Evolutionary conservation across 345 rosid species (phyloP).

Genomic region (Toxicodendron radicans): DNA sequence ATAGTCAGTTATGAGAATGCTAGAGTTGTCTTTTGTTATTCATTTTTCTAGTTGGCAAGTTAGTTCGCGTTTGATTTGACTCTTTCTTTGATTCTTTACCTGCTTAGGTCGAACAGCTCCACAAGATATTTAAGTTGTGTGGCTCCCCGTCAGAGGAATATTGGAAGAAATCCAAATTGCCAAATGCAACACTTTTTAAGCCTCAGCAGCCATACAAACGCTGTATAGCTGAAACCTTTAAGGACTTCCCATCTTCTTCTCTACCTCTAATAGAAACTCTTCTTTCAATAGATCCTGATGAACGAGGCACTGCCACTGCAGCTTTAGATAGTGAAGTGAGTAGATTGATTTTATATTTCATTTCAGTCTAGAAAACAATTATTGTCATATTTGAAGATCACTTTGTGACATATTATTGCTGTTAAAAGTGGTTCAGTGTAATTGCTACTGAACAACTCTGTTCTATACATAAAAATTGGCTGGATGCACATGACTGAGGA

Average conservation of each 20-base stretch:
- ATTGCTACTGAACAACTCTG: neutral
- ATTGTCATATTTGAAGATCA: neutral
- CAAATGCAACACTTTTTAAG: constrained; percentile 79
- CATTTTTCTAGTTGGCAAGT: neutral
- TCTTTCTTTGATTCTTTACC: constrained; percentile 17
- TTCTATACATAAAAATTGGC: neutral
- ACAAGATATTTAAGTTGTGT: constrained; percentile 86
- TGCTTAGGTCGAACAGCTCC: constrained; percentile 85
- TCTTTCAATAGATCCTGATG: constrained; percentile 77
- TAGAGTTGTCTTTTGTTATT: neutral
- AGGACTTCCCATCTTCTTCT: constrained; percentile 62
- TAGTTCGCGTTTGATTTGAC: constrained; percentile 17
- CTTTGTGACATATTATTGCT: neutral
- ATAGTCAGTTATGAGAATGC: neutral
- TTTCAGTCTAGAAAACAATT: neutral
- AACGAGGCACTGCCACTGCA: constrained; percentile 70
- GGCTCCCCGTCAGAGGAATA: constrained; percentile 89
- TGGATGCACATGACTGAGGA: neutral
- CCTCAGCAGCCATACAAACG: constrained; percentile 76
- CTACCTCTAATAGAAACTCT: constrained; percentile 64
- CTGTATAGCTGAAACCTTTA: constrained; percentile 72
- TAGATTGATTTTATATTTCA: constrained; percentile 13
- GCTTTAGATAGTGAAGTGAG: constrained; percentile 77
- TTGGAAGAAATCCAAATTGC: constrained; percentile 81
- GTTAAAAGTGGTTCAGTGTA: neutral